These are phyloP conservation scores for Mucor ambiguus DNA, from an alignment of 371 early-diverging fungal genomes.

Conservation along the genomic window DNA sequence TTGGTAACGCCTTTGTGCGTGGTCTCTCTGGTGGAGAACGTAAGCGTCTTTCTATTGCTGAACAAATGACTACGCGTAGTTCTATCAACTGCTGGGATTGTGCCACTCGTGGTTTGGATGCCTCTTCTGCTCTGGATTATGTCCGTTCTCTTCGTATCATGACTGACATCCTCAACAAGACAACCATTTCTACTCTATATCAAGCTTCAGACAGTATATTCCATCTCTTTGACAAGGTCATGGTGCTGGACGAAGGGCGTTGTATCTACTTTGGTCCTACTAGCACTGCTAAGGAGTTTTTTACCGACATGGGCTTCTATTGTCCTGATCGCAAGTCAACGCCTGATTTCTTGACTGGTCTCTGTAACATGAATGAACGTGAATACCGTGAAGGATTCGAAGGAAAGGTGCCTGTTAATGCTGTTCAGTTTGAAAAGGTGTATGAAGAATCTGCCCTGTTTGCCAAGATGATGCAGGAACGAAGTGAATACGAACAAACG, in stretches of 20 bases:
- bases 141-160: constrained; percentile 60
- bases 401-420: constrained; percentile 48
- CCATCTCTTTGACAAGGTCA: constrained; percentile 67
- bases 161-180: constrained; percentile 58
- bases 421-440: constrained; percentile 55
- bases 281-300: constrained; percentile 51
- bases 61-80: constrained; percentile 73
- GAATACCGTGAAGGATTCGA: constrained; percentile 57
- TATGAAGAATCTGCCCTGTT: constrained; percentile 48
- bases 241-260: constrained; percentile 65
- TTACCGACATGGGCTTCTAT: constrained; percentile 60
- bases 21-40: constrained; percentile 78
- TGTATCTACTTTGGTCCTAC: constrained; percentile 68
- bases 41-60: constrained; percentile 76
- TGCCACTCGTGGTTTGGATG: constrained; percentile 83
- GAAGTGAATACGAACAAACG: constrained; percentile 46
- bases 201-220: constrained; percentile 70
- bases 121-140: constrained; percentile 77
- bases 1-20: constrained; percentile 74
- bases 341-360: constrained; percentile 78
- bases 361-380: constrained; percentile 68
- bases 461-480: constrained; percentile 39
- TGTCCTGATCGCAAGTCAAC: constrained; percentile 77
- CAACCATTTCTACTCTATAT: constrained; percentile 60
- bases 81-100: constrained; percentile 75